A percentile compares a stretch with the other conserved stretches of the same genome.
Conservation (phyloP, 169 alveolate genomes). For the Perkinsus chesapeaki region DNA sequence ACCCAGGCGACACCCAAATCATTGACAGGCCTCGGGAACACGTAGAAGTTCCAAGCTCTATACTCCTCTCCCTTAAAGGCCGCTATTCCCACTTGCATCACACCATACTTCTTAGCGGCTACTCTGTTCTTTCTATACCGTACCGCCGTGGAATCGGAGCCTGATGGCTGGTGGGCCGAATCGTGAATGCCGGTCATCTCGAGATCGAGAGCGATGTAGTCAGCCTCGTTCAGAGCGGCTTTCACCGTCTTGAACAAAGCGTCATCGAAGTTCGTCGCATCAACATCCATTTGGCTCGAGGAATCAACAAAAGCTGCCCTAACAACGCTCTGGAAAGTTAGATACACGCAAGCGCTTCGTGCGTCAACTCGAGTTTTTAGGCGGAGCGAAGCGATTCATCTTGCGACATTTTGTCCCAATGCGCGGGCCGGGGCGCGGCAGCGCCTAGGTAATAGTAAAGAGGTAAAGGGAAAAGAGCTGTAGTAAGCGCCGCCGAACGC, state of each 20-base stretch:
- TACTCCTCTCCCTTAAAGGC: neutral
- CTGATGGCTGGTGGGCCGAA: neutral
- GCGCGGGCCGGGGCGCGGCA: too few species aligned
- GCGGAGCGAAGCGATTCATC: neutral
- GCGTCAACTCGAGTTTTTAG: neutral
- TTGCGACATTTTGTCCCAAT: neutral
- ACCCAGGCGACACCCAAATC: neutral
- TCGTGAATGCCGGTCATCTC: neutral
- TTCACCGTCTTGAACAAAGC: slow-evolving; percentile 2
- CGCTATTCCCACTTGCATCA: neutral
- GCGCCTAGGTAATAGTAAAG: too few species aligned
- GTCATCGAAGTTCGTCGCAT: neutral
- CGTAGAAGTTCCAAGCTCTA: neutral
- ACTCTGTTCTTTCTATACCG: neutral
- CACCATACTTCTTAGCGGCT: neutral
- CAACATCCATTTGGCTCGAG: neutral
- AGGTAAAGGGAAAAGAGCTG: too few species aligned
- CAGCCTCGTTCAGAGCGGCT: neutral
- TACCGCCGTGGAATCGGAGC: neutral
- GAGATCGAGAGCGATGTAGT: neutral
- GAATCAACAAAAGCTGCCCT: neutral
- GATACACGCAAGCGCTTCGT: neutral
- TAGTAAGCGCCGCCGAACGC: too few species aligned
- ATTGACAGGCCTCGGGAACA: neutral
- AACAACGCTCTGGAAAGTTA: neutral